phyloP scores from a whole-genome alignment of 305 asterid genomes.

The Petunia hybrid region DNA sequence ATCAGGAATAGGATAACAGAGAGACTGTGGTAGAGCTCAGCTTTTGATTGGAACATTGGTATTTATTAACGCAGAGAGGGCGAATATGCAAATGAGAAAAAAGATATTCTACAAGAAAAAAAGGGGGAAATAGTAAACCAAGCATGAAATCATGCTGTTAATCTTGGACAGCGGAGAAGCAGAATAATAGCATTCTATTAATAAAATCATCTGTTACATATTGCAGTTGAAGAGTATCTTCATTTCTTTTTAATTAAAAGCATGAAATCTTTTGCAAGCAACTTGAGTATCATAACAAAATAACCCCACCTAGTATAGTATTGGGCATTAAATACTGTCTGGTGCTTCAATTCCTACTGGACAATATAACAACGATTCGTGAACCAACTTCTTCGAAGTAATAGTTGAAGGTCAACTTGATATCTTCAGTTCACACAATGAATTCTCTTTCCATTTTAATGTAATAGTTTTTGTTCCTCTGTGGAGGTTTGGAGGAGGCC shows the following conservation, averaged over 20 bases:
- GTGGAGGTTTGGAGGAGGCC: conserved; percentile 81
- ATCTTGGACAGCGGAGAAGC: too few species aligned
- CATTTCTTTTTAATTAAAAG: too few species aligned
- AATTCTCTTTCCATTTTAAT: conserved; percentile 24
- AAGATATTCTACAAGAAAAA: neutral
- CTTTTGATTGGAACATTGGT: neutral
- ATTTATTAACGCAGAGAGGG: neutral
- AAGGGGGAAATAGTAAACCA: neutral
- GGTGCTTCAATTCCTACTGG: too few species aligned
- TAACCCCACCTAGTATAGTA: too few species aligned
- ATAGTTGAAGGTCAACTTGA: neutral
- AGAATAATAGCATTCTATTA: too few species aligned
- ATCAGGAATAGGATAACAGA: neutral
- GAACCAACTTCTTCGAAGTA: neutral
- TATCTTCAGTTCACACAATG: neutral
- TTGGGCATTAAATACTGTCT: too few species aligned
- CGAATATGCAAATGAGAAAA: neutral
- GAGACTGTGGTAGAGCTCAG: neutral
- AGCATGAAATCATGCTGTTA: too few species aligned
- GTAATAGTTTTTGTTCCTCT: neutral
- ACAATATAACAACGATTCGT: neutral
- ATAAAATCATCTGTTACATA: too few species aligned
- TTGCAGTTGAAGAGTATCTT: too few species aligned
- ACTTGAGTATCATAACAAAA: too few species aligned
- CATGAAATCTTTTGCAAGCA: too few species aligned